A percentile compares a stretch with the other conserved stretches of the same genome.
phyloP scores from a whole-genome alignment of 345 rosid genomes.

The Toxicodendron radicans region DNA sequence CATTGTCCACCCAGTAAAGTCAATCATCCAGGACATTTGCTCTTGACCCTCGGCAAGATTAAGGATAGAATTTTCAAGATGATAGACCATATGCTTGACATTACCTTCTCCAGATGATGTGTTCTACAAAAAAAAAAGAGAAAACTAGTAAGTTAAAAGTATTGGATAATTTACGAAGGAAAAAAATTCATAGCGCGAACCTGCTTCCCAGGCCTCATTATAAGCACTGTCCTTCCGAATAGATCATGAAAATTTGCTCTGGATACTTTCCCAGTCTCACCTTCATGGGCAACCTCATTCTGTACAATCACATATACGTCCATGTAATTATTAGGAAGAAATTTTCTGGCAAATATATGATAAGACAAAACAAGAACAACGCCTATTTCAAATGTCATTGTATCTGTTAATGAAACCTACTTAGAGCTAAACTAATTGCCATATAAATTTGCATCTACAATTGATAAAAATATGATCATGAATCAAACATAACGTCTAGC shows the following conservation, averaged over 20 bases:
- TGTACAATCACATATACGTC: constrained; percentile 19
- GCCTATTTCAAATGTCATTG: background rate
- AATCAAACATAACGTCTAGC: background rate
- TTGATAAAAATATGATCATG: no score
- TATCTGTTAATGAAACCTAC: no score
- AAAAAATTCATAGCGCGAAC: constrained; percentile 30
- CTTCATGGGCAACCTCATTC: constrained; percentile 86
- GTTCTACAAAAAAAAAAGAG: constrained; percentile 47
- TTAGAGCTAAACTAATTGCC: no score
- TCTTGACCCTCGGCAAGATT: constrained; percentile 85
- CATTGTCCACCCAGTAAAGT: constrained; percentile 87
- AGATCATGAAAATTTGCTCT: constrained; percentile 80
- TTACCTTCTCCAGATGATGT: constrained; percentile 67
- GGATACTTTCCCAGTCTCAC: constrained; percentile 86
- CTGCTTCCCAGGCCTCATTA: constrained; percentile 91
- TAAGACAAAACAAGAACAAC: background rate
- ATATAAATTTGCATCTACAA: no score
- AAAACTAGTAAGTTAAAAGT: background rate
- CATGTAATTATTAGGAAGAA: no score
- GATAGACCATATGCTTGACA: constrained; percentile 77
- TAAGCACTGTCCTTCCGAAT: constrained; percentile 79
- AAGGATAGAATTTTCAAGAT: constrained; percentile 79
- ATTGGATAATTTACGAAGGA: background rate
- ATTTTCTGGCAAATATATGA: background rate
- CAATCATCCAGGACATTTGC: constrained; percentile 88